Evolutionary conservation across 2,329 filamentous ascomycete genomes (phyloP).

Genomic region (Xylariaceae sp.): DNA sequence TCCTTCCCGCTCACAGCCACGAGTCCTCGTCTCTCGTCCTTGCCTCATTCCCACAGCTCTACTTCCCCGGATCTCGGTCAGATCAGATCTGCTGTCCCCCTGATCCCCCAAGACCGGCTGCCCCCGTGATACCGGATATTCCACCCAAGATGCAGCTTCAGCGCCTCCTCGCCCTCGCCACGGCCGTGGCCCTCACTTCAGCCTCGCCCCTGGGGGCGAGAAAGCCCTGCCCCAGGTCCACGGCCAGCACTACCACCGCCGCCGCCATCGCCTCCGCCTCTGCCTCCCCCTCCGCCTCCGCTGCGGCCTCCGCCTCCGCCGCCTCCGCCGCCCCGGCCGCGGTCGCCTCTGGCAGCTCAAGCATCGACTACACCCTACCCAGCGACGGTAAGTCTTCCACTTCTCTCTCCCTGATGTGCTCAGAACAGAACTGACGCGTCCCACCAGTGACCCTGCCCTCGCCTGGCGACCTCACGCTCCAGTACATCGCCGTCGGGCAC

Average conservation of each 20-base stretch:
- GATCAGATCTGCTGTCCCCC: background rate
- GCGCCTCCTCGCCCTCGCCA: constrained; percentile 17
- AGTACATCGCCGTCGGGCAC: constrained; percentile 53
- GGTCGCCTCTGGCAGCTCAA: constrained; percentile 7
- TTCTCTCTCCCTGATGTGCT: background rate
- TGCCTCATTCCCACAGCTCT: constrained; percentile 3
- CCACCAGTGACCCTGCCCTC: constrained; percentile 32
- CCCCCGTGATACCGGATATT: background rate
- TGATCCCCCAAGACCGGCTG: background rate
- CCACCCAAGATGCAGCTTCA: constrained; percentile 20
- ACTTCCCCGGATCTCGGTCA: constrained; percentile 3
- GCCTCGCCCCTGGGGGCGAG: constrained; percentile 19
- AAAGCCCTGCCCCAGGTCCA: too few species aligned
- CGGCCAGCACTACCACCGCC: constrained; percentile 5
- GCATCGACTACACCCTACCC: constrained; percentile 28
- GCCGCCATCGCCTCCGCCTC: constrained; percentile 5
- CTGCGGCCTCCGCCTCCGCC: constrained; percentile 3
- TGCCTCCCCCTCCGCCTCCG: constrained; percentile 3
- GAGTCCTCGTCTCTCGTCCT: constrained; percentile 2
- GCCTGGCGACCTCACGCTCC: constrained; percentile 33
- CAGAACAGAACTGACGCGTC: constrained; percentile 3
- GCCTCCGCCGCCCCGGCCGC: constrained; percentile 3
- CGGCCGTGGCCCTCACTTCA: constrained; percentile 18
- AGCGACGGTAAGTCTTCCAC: constrained; percentile 22
- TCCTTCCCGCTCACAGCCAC: constrained; percentile 2